phyloP scores from a whole-genome alignment of 2,329 filamentous ascomycete genomes.

The Aureobasidium sp. region DNA sequence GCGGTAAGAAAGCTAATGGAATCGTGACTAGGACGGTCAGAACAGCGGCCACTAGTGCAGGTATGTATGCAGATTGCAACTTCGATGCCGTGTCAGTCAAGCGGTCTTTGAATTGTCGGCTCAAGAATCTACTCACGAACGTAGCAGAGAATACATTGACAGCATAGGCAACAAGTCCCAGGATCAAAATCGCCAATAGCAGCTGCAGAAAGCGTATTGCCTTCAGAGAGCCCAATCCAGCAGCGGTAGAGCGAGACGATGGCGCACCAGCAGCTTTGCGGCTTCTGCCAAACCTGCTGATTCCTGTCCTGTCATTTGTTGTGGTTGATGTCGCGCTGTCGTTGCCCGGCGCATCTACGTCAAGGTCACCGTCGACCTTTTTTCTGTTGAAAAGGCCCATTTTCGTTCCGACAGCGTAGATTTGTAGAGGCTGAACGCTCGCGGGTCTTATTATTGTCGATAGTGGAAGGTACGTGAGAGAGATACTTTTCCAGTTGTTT shows the following conservation, averaged over 20 bases:
- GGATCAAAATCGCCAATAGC: background rate
- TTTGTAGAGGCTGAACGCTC: background rate
- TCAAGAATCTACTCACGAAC: background rate
- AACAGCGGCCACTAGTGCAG: background rate
- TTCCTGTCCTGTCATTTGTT: background rate
- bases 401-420: background rate
- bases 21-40: background rate
- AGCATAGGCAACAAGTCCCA: conserved; percentile 4
- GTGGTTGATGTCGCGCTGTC: background rate
- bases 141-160: background rate
- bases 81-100: background rate
- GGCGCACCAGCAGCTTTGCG: background rate
- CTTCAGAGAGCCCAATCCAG: background rate
- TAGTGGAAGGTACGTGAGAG: background rate
- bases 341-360: background rate
- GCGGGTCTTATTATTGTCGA: background rate
- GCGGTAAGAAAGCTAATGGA: background rate
- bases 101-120: background rate
- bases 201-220: background rate
- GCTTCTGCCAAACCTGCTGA: background rate
- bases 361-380: background rate
- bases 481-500: background rate
- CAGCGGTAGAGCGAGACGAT: background rate
- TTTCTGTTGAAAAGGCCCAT: background rate
- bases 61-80: conserved; percentile 8